Conservation (phyloP, 2,329 filamentous ascomycete genomes). For the Penicillium decumbens region DNA sequence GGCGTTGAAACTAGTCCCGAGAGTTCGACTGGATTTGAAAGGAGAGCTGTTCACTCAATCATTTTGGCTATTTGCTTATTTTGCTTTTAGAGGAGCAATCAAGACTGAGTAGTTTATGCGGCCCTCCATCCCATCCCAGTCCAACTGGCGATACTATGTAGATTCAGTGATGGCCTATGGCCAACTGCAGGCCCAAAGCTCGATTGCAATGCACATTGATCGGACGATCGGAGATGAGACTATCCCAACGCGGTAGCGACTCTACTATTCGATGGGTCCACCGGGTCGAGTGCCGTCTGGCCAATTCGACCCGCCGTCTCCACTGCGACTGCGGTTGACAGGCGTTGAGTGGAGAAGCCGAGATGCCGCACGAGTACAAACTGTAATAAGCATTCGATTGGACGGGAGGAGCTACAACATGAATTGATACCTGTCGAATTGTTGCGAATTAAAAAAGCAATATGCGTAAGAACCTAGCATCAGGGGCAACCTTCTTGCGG, state of each 20-base stretch:
- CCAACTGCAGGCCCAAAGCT: background rate
- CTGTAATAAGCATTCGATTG: background rate
- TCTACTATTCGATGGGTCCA: background rate
- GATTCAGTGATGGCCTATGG: too few relatives aligned
- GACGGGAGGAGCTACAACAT: background rate
- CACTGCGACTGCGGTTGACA: background rate
- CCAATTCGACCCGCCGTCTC: background rate
- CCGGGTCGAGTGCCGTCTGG: background rate
- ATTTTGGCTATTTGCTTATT: background rate
- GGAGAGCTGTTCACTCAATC: too few relatives aligned
- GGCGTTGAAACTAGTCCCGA: background rate
- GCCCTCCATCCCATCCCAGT: background rate
- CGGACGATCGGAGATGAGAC: background rate
- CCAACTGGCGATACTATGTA: too few relatives aligned
- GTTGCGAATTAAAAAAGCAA: background rate
- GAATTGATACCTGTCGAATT: background rate
- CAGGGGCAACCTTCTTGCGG: constrained; percentile 1
- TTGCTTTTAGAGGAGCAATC: background rate
- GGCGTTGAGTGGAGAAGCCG: background rate
- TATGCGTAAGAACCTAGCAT: background rate
- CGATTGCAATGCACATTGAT: background rate
- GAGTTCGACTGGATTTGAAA: too few relatives aligned
- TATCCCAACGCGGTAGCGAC: background rate
- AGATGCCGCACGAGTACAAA: background rate
- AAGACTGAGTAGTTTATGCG: background rate